Conservation (phyloP, 176 grass and related monocot genomes). For the Carex cristatella region DNA sequence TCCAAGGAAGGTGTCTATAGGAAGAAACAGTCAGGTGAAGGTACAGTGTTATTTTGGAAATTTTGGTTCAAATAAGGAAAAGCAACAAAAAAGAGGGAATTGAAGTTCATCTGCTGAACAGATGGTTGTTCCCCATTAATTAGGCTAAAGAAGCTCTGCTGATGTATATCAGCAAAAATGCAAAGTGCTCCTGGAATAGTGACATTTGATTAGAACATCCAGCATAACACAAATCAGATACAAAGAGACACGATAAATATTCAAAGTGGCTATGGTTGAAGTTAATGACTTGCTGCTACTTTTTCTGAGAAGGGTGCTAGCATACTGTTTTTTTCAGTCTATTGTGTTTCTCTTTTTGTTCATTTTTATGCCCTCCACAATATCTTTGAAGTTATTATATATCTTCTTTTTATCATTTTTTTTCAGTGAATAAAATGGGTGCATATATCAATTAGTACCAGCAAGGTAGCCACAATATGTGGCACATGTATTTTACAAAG, state of each 20-base stretch:
- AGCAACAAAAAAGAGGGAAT: neutral
- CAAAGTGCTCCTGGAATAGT: neutral
- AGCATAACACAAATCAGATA: neutral
- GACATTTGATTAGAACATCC: neutral
- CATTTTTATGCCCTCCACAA: neutral
- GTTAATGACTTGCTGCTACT: neutral
- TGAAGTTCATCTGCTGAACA: neutral
- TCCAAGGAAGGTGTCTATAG: constrained; percentile 68
- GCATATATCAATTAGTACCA: neutral
- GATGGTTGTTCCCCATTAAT: neutral
- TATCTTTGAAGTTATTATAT: neutral
- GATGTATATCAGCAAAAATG: neutral
- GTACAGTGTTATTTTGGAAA: neutral
- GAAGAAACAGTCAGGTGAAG: constrained; percentile 53
- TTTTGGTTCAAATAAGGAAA: neutral
- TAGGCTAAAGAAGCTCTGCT: neutral
- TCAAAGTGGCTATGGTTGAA: neutral
- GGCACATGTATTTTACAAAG: neutral
- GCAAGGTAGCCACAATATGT: neutral
- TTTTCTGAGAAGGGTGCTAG: neutral
- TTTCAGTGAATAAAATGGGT: neutral
- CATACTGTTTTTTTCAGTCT: neutral
- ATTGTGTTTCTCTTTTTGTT: neutral
- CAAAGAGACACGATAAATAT: neutral
- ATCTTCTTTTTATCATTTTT: neutral